Evolutionary conservation across 225 moss, liverwort and hornwort genomes (phyloP).

Genomic region (Neckera pumila): DNA sequence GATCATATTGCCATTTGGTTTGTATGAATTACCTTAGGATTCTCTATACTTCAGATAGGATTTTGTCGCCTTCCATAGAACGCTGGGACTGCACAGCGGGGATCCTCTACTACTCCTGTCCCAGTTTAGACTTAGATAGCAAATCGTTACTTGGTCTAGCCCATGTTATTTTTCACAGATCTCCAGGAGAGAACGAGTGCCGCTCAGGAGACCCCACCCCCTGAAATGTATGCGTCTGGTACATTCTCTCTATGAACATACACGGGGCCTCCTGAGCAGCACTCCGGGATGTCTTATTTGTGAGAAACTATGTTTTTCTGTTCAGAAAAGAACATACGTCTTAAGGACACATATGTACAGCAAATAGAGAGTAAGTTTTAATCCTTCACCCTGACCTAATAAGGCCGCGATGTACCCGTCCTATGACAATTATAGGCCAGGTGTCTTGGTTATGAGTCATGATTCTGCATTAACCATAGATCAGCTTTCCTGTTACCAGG

Average conservation of each 20-base stretch:
- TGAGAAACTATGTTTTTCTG: not conserved
- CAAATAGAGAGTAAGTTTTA: not conserved
- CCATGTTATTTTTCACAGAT: not conserved
- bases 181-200: not conserved
- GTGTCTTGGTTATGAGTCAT: not conserved
- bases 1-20: not conserved
- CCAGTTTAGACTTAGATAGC: not conserved
- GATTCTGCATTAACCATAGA: not conserved
- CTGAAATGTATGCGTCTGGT: not conserved
- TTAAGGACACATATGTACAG: not conserved
- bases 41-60: not conserved
- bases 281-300: not conserved
- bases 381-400: not conserved
- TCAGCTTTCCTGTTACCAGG: conserved; percentile 20
- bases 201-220: not conserved
- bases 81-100: not conserved
- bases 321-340: not conserved
- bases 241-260: not conserved
- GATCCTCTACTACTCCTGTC: not conserved
- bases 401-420: not conserved
- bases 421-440: not conserved
- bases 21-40: not conserved
- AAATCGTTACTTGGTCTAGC: not conserved
- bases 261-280: not conserved
- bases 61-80: not conserved